Evolutionary conservation across 1,284 basidiomycete genomes (phyloP).

Genomic region (Ustilago loliicola): DNA sequence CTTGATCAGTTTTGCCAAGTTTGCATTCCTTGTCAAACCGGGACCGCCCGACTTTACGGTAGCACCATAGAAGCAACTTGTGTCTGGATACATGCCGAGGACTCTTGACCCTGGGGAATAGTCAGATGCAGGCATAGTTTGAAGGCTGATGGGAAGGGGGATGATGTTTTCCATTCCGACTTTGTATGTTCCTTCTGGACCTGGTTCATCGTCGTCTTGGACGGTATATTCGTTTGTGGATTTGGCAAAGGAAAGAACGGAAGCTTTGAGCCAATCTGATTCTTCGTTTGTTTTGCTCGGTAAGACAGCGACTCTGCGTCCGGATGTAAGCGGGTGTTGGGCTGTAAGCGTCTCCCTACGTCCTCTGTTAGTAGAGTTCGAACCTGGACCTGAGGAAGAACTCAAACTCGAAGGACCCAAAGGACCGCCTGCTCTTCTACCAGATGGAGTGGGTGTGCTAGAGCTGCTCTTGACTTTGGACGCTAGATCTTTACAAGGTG

Average conservation of each 20-base stretch:
- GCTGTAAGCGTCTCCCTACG: constrained; percentile 40
- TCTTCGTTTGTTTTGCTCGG: constrained; percentile 47
- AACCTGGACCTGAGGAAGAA: constrained; percentile 16
- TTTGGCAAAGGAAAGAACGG: constrained; percentile 44
- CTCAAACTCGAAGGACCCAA: constrained; percentile 32
- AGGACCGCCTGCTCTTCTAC: constrained; percentile 23
- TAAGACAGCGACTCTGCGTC: constrained; percentile 46
- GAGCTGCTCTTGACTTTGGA: constrained; percentile 29
- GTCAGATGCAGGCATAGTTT: constrained; percentile 62
- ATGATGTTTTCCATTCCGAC: constrained; percentile 59
- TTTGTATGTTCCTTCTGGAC: constrained; percentile 52
- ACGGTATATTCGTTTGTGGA: constrained; percentile 48
- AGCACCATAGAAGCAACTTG: constrained; percentile 69
- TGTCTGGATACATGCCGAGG: constrained; percentile 69
- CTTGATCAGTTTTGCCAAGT: constrained; percentile 45
- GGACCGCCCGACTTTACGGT: constrained; percentile 67
- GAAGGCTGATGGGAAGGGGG: constrained; percentile 61
- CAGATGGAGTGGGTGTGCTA: constrained; percentile 35
- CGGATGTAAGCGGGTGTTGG: constrained; percentile 42
- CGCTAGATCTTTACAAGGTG: constrained; percentile 41
- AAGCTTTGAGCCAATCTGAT: constrained; percentile 53
- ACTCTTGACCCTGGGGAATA: constrained; percentile 62
- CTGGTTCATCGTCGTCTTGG: constrained; percentile 51
- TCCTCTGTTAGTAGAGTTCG: constrained; percentile 14
- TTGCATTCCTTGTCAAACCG: constrained; percentile 38